Evolutionary conservation across 129 eudicot species (phyloP).

Genomic region (Centella asiatica): DNA sequence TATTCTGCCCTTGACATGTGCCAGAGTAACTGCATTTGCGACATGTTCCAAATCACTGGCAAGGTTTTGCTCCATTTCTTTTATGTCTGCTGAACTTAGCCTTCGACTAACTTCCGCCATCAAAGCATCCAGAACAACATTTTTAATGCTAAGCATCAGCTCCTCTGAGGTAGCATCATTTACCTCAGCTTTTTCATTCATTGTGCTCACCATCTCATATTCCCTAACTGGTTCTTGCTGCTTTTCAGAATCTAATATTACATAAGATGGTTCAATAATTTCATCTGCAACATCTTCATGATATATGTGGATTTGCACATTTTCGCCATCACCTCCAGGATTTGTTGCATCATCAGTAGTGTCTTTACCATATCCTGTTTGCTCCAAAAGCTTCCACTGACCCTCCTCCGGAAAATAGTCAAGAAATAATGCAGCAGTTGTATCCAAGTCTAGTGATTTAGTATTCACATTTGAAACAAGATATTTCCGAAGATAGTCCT

Average conservation of each 20-base stretch:
- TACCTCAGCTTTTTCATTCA: slow-evolving; percentile 17
- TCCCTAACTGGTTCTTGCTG: slow-evolving; percentile 37
- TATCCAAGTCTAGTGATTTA: slow-evolving; percentile 30
- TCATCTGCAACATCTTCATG: slow-evolving; percentile 20
- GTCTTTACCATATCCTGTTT: slow-evolving; percentile 29
- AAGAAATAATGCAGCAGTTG: slow-evolving; percentile 40
- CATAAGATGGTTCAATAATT: slow-evolving; percentile 69
- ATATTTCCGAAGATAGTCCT: slow-evolving; percentile 29
- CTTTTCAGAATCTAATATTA: slow-evolving; percentile 50
- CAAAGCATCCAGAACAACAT: slow-evolving; percentile 37
- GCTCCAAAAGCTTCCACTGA: slow-evolving; percentile 59
- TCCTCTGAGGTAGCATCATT: slow-evolving; percentile 18
- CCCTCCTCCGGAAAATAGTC: slow-evolving; percentile 80
- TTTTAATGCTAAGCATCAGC: slow-evolving; percentile 33
- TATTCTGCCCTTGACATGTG: slow-evolving; percentile 30
- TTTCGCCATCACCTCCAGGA: slow-evolving; percentile 11
- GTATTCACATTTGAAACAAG: slow-evolving; percentile 27
- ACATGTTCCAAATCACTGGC: slow-evolving; percentile 49
- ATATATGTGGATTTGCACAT: slow-evolving; percentile 10
- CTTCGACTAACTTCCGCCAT: slow-evolving; percentile 61
- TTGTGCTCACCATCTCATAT: slow-evolving; percentile 4
- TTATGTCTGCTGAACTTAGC: slow-evolving; percentile 36
- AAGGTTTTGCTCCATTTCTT: slow-evolving; percentile 45
- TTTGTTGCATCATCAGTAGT: slow-evolving; percentile 14
- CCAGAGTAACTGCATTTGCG: slow-evolving; percentile 50